phyloP scores from a whole-genome alignment of 1,139 yeast genomes.

The Pichia sp. region DNA sequence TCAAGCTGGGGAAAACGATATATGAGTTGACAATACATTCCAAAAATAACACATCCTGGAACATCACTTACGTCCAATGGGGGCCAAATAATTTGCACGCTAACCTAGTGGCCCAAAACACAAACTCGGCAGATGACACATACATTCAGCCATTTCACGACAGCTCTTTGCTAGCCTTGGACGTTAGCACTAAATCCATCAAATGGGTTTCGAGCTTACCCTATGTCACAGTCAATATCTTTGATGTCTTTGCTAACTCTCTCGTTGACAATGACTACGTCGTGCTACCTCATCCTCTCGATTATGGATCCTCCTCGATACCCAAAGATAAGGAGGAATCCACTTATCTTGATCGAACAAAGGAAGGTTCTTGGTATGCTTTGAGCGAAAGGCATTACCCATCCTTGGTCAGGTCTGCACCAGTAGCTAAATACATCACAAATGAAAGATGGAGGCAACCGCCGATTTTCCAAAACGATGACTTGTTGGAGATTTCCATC shows the following conservation, averaged over 20 bases:
- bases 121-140: slow-evolving; percentile 58
- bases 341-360: slow-evolving; percentile 63
- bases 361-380: slow-evolving; percentile 79
- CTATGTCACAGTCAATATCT: slow-evolving; percentile 63
- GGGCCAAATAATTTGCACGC: slow-evolving; percentile 85
- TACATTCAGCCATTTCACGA: slow-evolving; percentile 85
- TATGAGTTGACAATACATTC: slow-evolving; percentile 63
- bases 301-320: slow-evolving; percentile 7
- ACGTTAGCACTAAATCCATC: slow-evolving; percentile 60
- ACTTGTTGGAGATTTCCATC: slow-evolving; percentile 29
- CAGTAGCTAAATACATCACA: slow-evolving; percentile 55
- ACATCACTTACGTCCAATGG: slow-evolving; percentile 86
- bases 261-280: slow-evolving; percentile 33
- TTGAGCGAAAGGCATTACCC: slow-evolving; percentile 76
- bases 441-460: slow-evolving; percentile 40
- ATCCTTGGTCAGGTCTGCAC: slow-evolving; percentile 74
- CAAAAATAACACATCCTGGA: slow-evolving; percentile 68
- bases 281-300: slow-evolving; percentile 62
- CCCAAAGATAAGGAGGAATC: slow-evolving; percentile 28
- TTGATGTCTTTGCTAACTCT: slow-evolving; percentile 55
- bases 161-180: slow-evolving; percentile 62
- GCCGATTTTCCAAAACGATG: slow-evolving; percentile 33
- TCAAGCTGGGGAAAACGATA: slow-evolving; percentile 52
- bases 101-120: slow-evolving; percentile 52
- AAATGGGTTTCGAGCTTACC: slow-evolving; percentile 75